Percentiles rank a stretch among this genome's conserved stretches.
phyloP scores from a whole-genome alignment of 441 rosid genomes.

The Lepidium campestre region DNA sequence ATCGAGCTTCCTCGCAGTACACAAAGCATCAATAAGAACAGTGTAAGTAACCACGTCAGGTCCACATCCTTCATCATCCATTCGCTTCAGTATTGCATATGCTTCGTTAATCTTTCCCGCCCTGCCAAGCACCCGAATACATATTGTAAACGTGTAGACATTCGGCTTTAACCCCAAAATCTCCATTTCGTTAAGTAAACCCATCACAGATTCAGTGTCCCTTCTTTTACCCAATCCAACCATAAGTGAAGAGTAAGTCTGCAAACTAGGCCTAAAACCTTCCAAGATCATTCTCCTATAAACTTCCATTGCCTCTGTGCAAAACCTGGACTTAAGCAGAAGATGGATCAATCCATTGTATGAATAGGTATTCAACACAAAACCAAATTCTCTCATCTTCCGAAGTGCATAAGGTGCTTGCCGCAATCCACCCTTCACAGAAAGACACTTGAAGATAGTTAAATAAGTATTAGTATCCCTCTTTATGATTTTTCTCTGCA shows the following conservation, averaged over 20 bases:
- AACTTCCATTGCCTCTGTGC: conserved; percentile 56
- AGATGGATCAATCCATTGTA: conserved; percentile 78
- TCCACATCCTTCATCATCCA: conserved; percentile 86
- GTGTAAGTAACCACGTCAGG: conserved; percentile 89
- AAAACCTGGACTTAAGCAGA: conserved; percentile 58
- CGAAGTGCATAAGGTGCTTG: conserved; percentile 51
- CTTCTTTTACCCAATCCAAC: conserved; percentile 88
- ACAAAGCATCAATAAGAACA: conserved; percentile 82
- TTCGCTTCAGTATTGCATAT: conserved; percentile 50
- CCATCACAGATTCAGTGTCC: conserved; percentile 59
- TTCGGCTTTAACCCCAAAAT: conserved; percentile 77
- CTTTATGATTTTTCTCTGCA: conserved; percentile 73
- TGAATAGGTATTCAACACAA: conserved; percentile 67
- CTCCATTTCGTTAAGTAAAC: conserved; percentile 79
- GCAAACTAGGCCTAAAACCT: conserved; percentile 84
- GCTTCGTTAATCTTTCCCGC: conserved; percentile 83
- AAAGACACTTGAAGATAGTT: conserved; percentile 54
- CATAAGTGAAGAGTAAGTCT: conserved; percentile 93
- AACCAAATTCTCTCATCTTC: conserved; percentile 63
- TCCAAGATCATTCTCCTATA: conserved; percentile 69
- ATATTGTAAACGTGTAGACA: conserved; percentile 82
- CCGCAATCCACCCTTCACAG: conserved; percentile 61
- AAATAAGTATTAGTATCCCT: conserved; percentile 61
- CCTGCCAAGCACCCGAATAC: conserved; percentile 81
- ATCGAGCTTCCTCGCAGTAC: conserved; percentile 62